Evolutionary conservation across 345 rosid genomes (phyloP).

Genomic region (Kernera saxatilis): DNA sequence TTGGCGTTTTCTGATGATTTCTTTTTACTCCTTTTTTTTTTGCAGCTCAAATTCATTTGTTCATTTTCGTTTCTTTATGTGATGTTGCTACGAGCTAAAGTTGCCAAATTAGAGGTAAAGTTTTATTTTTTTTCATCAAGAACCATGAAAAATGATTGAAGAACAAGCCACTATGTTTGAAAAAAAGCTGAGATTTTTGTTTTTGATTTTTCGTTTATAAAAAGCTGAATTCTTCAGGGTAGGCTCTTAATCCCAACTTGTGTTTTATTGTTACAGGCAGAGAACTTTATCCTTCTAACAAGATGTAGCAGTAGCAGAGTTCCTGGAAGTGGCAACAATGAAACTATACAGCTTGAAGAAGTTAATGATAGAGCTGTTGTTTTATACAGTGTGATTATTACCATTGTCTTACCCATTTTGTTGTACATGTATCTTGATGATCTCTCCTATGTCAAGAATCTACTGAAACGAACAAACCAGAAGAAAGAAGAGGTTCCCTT

Average conservation of each 20-base stretch:
- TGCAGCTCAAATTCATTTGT: constrained; percentile 60
- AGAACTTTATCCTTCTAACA: constrained; percentile 43
- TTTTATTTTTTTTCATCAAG: not conserved
- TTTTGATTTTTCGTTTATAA: not conserved
- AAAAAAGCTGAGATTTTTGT: not conserved
- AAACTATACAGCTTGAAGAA: constrained; percentile 32
- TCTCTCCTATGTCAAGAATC: constrained; percentile 52
- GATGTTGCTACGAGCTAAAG: constrained; percentile 43
- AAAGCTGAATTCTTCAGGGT: too few species aligned
- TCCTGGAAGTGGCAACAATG: constrained; percentile 23
- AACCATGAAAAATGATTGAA: not conserved
- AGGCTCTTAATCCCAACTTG: too few species aligned
- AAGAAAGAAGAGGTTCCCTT: constrained; percentile 71
- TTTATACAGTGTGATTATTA: constrained; percentile 48
- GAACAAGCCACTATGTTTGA: too few species aligned
- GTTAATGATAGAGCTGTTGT: constrained; percentile 57
- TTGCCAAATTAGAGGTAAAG: constrained; percentile 62
- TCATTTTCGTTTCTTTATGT: constrained; percentile 43
- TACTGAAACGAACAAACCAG: constrained; percentile 41
- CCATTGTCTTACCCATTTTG: constrained; percentile 56
- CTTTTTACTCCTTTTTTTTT: not conserved
- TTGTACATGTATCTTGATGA: constrained; percentile 68
- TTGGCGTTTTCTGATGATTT: not conserved
- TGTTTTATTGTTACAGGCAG: constrained; percentile 57
- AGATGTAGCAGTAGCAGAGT: constrained; percentile 36